Conservation (phyloP, 2,329 filamentous ascomycete species). For the Tolypocladium cylindrosporum region DNA sequence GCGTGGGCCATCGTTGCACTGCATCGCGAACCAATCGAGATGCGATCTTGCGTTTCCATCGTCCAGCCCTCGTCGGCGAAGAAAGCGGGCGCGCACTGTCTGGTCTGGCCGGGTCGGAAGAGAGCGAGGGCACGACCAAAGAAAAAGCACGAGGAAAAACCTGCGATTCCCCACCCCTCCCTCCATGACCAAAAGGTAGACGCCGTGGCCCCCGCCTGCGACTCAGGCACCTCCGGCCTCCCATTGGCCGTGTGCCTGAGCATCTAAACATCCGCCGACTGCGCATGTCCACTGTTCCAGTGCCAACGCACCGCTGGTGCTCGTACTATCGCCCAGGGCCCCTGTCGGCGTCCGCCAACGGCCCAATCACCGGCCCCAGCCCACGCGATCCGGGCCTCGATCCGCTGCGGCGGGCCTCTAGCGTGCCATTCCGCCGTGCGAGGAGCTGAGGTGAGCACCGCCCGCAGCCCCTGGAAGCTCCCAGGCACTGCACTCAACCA, state of each 20-base stretch:
- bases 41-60: neutral
- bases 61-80: neutral
- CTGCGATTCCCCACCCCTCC: neutral
- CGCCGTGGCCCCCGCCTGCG: neutral
- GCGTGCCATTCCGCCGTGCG: neutral
- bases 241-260: conserved; percentile 21
- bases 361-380: neutral
- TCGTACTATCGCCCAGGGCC: neutral
- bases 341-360: neutral
- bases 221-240: conserved; percentile 13
- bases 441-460: neutral
- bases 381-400: neutral
- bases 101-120: neutral
- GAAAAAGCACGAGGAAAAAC: neutral
- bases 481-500: neutral
- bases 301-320: neutral
- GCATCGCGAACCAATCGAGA: neutral
- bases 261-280: neutral
- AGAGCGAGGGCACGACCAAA: neutral
- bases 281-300: neutral
- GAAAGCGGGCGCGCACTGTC: neutral
- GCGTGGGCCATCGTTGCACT: neutral
- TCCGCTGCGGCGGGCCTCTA: neutral
- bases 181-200: neutral
- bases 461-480: neutral